Base-by-base conservation (phyloP, 2,329 filamentous ascomycete genomes). In the Neocucurbitaria cava region DNA sequence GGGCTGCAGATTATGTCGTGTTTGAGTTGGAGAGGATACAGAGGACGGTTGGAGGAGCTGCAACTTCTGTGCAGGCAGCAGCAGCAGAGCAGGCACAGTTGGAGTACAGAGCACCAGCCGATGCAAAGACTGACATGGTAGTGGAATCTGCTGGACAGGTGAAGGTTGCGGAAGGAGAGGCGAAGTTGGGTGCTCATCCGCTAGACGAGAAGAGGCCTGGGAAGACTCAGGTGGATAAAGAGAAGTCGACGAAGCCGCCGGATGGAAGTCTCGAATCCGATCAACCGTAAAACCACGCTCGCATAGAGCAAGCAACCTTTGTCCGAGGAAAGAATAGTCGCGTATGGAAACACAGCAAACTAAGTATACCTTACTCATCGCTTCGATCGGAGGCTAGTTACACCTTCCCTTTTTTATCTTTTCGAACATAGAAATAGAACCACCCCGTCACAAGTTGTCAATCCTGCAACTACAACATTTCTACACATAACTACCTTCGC, bases 1-100 rank as follows among this genome's bases (percentile, higher is more conserved):
- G 50, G 7, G 65, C 66, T 5, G 49, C 53, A 1, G 68, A 69
- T 36, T 39, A 41, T 31, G 39, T 66, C 1, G 31, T 59, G 1
- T 66, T 48, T 26, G 59, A 58, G 35, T 38, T 65, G 21, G 62
- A 62, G 49, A 62, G 56, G 15, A 43, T 23, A 23, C 38, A 17
- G 21, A 13, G 24, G 20, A 2, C 38, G 20, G 10, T 40, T 33
- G 41, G n/a, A n/a, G 13, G n/a, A 30, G 24, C 8, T n/a, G 15
- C n/a, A n/a, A 31, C 41, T 20, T 24, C 24, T 24, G 38, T 17
- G 10, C 20, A 24, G 38, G 38, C 5, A 15, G 38, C 11, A 15
- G 38, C 5, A 15, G 38, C 11, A 15, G 9, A 18, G 13, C 15
- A 23, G 5, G 10, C 18, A n/a, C 1, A 24, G 2, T n/a, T 23